A percentile compares a stretch with the other conserved stretches of the same genome.
Evolutionary conservation across 2,329 filamentous ascomycete species (phyloP).

Genomic region (Arthrobotrys entomopaga): DNA sequence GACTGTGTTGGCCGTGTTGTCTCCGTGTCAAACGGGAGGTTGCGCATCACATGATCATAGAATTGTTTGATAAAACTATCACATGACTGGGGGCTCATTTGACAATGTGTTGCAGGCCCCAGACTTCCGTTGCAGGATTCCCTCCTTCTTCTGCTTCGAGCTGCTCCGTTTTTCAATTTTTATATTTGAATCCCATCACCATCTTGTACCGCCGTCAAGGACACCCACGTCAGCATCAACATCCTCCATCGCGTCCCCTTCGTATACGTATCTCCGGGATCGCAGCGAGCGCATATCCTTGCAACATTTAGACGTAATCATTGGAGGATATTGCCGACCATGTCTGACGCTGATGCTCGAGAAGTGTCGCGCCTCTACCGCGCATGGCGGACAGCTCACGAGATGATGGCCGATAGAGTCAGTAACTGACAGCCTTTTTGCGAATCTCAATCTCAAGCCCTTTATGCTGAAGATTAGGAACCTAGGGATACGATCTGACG

Average conservation of each 20-base stretch:
- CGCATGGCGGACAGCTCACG: slow-evolving; percentile 89
- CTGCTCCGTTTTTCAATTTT: neutral
- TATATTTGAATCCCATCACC: slow-evolving; percentile 4
- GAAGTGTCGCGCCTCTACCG: slow-evolving; percentile 81
- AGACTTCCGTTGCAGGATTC: no score
- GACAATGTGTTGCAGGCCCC: slow-evolving; percentile 27
- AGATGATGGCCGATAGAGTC: slow-evolving; percentile 94
- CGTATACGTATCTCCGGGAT: neutral
- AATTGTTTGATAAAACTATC: slow-evolving; percentile 4
- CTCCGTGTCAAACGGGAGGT: no score
- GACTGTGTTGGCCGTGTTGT: slow-evolving; percentile 28
- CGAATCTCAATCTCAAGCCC: slow-evolving; percentile 32
- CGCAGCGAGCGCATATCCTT: neutral
- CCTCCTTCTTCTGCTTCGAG: slow-evolving; percentile 2
- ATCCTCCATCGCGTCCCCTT: neutral
- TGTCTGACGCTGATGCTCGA: slow-evolving; percentile 60
- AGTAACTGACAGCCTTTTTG: slow-evolving; percentile 61
- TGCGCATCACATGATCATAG: neutral
- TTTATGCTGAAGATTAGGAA: slow-evolving; percentile 41
- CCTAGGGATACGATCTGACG: slow-evolving; percentile 88
- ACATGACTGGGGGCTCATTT: slow-evolving; percentile 18
- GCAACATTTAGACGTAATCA: neutral
- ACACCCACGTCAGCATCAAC: slow-evolving; percentile 3
- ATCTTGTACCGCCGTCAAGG: slow-evolving; percentile 6
- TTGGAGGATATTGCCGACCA: slow-evolving; percentile 36